Conservation (phyloP, 108 stramenopile genomes). For the Cyclotella choctawhatcheeana region DNA sequence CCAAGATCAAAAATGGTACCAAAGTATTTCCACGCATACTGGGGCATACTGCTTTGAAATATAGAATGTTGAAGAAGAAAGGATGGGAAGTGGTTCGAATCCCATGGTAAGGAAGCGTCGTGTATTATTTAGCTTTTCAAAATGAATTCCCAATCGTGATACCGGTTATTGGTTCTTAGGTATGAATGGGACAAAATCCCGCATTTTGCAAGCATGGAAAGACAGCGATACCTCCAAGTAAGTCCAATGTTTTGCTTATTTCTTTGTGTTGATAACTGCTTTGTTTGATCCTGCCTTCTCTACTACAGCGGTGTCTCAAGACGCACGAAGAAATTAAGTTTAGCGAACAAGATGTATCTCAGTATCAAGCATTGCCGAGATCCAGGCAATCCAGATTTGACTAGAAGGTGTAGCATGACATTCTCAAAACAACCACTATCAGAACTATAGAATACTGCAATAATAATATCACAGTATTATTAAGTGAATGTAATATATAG, state of each 20-base stretch:
- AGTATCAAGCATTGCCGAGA: conserved; percentile 72
- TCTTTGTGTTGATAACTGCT: conserved; percentile 80
- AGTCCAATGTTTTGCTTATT: conserved; percentile 69
- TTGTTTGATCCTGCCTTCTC: conserved; percentile 67
- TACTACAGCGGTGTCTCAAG: conserved; percentile 82
- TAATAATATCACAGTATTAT: background rate
- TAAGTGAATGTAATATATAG: too few relatives aligned
- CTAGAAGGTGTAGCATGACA: conserved; percentile 50
- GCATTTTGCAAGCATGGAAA: conserved; percentile 89
- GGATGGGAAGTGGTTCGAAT: conserved; percentile 88
- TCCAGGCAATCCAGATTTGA: conserved; percentile 79
- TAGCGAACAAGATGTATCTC: conserved; percentile 81
- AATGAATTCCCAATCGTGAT: too few relatives aligned
- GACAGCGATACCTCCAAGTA: conserved; percentile 90
- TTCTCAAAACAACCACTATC: too few relatives aligned
- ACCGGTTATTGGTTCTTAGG: too few relatives aligned
- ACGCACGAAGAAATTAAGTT: conserved; percentile 83
- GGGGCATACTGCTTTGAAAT: conserved; percentile 87
- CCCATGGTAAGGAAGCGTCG: too few relatives aligned
- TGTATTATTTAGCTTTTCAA: too few relatives aligned
- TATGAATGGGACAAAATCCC: conserved; percentile 92
- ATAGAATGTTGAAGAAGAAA: conserved; percentile 80
- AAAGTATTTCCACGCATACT: conserved; percentile 65
- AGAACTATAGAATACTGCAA: too few relatives aligned
- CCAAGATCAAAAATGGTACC: conserved; percentile 30